phyloP scores from a whole-genome alignment of 148 eudicot species.

The Chenopodium album region DNA sequence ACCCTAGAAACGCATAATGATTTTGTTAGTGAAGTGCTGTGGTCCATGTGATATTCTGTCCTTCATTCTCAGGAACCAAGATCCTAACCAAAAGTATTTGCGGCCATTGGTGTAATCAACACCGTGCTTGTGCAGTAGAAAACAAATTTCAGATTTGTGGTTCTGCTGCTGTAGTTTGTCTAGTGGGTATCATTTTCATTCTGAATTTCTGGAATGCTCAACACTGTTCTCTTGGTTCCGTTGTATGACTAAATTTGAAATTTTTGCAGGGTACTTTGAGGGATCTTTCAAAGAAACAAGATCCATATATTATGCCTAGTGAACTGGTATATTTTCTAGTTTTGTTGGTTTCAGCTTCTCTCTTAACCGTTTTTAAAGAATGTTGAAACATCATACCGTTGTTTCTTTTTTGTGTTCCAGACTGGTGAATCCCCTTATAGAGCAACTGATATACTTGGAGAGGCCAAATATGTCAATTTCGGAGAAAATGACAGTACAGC shows the following conservation, averaged over 20 bases:
- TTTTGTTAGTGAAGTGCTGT: background rate
- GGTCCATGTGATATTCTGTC: background rate
- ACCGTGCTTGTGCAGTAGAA: background rate
- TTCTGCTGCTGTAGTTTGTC: background rate
- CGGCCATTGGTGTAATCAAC: background rate
- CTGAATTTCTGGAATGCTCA: background rate
- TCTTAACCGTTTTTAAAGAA: background rate
- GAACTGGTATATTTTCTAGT: conserved; percentile 28
- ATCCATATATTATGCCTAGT: conserved; percentile 24
- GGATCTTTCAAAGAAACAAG: conserved; percentile 50
- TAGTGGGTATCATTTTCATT: background rate
- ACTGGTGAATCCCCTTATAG: conserved; percentile 24
- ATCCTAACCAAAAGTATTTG: background rate
- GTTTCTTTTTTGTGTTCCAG: conserved; percentile 2
- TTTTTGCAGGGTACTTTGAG: conserved; percentile 52
- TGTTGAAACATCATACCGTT: background rate
- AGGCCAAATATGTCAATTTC: conserved; percentile 23
- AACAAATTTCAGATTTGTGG: background rate
- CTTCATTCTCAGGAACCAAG: background rate
- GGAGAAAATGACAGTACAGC: conserved; percentile 26
- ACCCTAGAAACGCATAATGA: background rate
- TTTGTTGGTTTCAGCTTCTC: background rate
- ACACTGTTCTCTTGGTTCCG: background rate
- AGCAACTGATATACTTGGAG: conserved; percentile 29
- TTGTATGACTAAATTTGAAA: conserved; percentile 16